Conservation (phyloP, 176 grass and related monocot species). For the Triticum monococcum region DNA sequence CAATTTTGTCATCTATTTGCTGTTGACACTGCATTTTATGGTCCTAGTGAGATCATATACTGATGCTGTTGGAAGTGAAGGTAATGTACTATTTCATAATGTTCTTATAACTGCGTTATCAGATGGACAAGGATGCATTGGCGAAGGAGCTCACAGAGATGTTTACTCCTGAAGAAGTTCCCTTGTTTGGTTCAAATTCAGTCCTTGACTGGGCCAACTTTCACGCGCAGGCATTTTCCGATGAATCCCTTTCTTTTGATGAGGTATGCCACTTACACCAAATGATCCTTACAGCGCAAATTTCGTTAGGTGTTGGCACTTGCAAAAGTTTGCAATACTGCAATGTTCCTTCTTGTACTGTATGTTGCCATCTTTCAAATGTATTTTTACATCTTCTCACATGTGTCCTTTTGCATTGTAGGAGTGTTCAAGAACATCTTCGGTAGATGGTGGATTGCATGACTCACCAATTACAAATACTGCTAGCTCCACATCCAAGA, state of each 20-base stretch:
- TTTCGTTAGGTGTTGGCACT: neutral
- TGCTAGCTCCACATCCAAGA: constrained; percentile 61
- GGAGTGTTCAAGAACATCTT: constrained; percentile 94
- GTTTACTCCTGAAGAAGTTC: constrained; percentile 83
- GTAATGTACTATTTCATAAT: neutral
- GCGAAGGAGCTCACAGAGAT: constrained; percentile 57
- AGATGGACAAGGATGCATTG: constrained; percentile 67
- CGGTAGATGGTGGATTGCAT: constrained; percentile 72
- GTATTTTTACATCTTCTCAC: neutral
- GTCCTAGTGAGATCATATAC: constrained; percentile 21
- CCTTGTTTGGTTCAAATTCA: constrained; percentile 76
- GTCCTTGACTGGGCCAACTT: constrained; percentile 74
- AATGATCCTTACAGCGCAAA: neutral
- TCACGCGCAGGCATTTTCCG: constrained; percentile 60
- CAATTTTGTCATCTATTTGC: constrained; percentile 9
- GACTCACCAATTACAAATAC: constrained; percentile 72
- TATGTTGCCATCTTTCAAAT: constrained; percentile 7
- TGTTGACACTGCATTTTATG: constrained; percentile 5
- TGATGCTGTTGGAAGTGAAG: constrained; percentile 15
- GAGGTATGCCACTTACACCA: constrained; percentile 50
- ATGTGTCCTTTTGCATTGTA: constrained; percentile 36
- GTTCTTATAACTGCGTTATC: constrained; percentile 35
- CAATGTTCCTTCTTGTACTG: constrained; percentile 17
- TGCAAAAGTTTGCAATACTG: neutral
- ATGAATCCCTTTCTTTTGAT: constrained; percentile 96